Evolutionary conservation across 2,329 filamentous ascomycete species (phyloP).

Genomic region (Hymenoscyphus fraxineus): DNA sequence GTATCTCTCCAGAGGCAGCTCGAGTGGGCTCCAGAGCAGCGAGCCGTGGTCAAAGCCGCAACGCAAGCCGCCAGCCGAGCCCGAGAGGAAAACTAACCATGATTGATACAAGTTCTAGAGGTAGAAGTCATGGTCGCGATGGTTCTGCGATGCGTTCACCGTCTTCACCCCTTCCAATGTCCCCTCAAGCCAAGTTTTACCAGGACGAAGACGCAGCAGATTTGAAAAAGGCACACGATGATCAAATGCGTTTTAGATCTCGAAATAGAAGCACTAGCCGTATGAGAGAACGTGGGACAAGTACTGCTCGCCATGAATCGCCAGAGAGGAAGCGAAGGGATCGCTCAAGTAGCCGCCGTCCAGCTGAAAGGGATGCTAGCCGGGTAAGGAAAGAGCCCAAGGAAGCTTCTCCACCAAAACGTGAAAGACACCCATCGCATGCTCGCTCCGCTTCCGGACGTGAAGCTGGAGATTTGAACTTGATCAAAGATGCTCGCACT

Average conservation of each 20-base stretch:
- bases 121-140: slow-evolving; percentile 59
- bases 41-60: slow-evolving; percentile 37
- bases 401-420: slow-evolving; percentile 22
- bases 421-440: slow-evolving; percentile 24
- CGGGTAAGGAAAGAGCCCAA: slow-evolving; percentile 25
- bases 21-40: slow-evolving; percentile 28
- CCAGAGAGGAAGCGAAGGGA: slow-evolving; percentile 33
- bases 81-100: slow-evolving; percentile 32
- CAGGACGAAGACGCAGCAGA: slow-evolving; percentile 56
- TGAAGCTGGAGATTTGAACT: slow-evolving; percentile 51
- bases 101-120: slow-evolving; percentile 48
- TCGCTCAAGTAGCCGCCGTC: slow-evolving; percentile 33
- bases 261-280: slow-evolving; percentile 52
- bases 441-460: slow-evolving; percentile 43
- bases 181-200: slow-evolving; percentile 51
- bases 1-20: slow-evolving; percentile 29
- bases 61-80: slow-evolving; percentile 39
- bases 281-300: slow-evolving; percentile 34
- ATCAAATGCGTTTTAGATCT: slow-evolving; percentile 52
- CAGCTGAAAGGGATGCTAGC: slow-evolving; percentile 26
- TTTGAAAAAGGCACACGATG: slow-evolving; percentile 49
- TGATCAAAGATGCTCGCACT: slow-evolving; percentile 57
- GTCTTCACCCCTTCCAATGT: slow-evolving; percentile 75
- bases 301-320: slow-evolving; percentile 30
- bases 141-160: slow-evolving; percentile 65